Base-by-base conservation (phyloP, 306 rosid genomes). In the Cucurbita moschata region DNA sequence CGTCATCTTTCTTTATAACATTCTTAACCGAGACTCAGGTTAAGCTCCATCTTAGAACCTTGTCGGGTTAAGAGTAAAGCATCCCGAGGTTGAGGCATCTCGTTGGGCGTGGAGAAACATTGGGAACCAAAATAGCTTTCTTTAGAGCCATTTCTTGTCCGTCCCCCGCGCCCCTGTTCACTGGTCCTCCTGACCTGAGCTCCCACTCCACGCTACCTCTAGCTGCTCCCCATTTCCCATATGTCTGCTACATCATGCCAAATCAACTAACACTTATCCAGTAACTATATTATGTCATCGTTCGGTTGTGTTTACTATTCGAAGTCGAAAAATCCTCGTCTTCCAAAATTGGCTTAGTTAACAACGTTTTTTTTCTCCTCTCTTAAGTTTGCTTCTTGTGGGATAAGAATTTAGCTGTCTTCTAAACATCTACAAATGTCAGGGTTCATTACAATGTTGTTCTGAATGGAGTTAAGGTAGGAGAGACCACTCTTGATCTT, bases 361-460 rank as follows among this genome's bases (percentile, higher is more conserved):
- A 10, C 40, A 26, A 14, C 4, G 26, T 64, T 64, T 37, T 30
- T 30, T 63, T 63, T 39, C 5, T 9, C 50, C 51, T 63, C 30
- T 44, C 54, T 54, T 10, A 66, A 66, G 72, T 67, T 46, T 1
- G 40, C 37, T 47, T 68, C 21, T 47, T 23, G 54, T 44, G 16
- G 16, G 18, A n/a, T 42, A 19, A 6, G 19, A 43, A 21, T 21
- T 21, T 46, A 21, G 19, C 5, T 21, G 10, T 44, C 56, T 67
- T 47, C 40, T 68, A 47, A 13, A 8, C 38, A 67, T 46, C 6
- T 21, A 44, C 72, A 23, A 67, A 44, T 67, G 30, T 75, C 84
- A 92, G 98, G 85, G 84, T 89, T 71, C 99, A 95, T 80, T 91
- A 91, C 84, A 95, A 89, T 76, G 92, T 80, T 81, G 10, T 77